Conservation (phyloP, 2,329 filamentous ascomycete species). For the Akanthomyces lecanii region DNA sequence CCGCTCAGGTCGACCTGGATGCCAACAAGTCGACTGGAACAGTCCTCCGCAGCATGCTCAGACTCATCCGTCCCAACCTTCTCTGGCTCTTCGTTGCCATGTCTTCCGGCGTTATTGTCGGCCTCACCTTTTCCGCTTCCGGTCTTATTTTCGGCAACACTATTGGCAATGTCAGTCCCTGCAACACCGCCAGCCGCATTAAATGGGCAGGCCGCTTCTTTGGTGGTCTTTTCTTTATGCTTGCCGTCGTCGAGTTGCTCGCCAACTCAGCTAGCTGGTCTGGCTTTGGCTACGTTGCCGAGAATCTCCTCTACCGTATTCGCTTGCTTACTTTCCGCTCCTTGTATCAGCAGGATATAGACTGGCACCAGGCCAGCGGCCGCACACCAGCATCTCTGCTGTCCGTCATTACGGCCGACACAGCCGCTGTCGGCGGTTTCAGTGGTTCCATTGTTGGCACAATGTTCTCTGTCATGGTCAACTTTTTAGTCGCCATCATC, state of each 20-base stretch:
- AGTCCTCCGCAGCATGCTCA: constrained; percentile 35
- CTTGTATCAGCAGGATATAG: constrained; percentile 60
- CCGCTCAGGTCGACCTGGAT: constrained; percentile 32
- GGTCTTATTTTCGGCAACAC: constrained; percentile 48
- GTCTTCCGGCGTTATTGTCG: constrained; percentile 49
- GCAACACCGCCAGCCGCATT: constrained; percentile 37
- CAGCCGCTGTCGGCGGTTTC: constrained; percentile 61
- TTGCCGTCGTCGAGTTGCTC: constrained; percentile 44
- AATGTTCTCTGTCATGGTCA: constrained; percentile 62
- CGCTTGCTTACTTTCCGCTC: constrained; percentile 61
- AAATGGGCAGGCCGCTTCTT: constrained; percentile 42
- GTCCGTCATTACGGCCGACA: constrained; percentile 65
- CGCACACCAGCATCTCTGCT: constrained; percentile 59
- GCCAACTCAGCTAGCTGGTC: constrained; percentile 55
- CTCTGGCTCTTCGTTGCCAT: constrained; percentile 38
- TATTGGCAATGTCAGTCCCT: constrained; percentile 43
- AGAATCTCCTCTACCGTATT: constrained; percentile 61
- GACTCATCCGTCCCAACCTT: constrained; percentile 37
- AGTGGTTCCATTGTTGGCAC: constrained; percentile 68
- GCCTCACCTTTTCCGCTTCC: constrained; percentile 48
- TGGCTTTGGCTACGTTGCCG: constrained; percentile 47
- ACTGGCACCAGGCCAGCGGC: constrained; percentile 66
- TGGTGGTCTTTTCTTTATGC: constrained; percentile 52
- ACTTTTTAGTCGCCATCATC: constrained; percentile 63
- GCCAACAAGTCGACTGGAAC: constrained; percentile 36